A percentile compares a stretch with the other conserved stretches of the same genome.
Evolutionary conservation across 2,329 filamentous ascomycete genomes (phyloP).

Genomic region (Cryphonectria naterciae): DNA sequence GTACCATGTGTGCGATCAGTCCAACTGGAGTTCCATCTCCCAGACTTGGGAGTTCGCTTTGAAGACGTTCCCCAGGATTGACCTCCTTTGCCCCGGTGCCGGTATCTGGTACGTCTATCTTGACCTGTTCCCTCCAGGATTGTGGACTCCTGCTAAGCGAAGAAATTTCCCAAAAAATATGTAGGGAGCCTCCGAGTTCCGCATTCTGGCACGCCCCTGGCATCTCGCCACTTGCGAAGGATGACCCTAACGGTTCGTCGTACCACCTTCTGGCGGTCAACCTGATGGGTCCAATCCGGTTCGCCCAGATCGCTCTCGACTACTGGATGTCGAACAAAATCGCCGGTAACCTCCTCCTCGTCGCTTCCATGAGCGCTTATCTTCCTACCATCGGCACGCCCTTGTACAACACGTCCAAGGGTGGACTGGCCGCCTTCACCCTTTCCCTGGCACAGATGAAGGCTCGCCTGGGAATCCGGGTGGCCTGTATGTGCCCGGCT

Average conservation of each 20-base stretch:
- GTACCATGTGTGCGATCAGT: slow-evolving; percentile 30
- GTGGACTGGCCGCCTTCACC: slow-evolving; percentile 30
- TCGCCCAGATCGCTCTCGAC: slow-evolving; percentile 35
- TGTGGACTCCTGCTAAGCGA: neutral
- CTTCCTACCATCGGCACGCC: slow-evolving; percentile 22
- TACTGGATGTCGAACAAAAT: slow-evolving; percentile 29
- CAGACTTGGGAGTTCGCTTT: slow-evolving; percentile 30
- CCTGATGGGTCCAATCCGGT: slow-evolving; percentile 31
- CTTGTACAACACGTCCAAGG: slow-evolving; percentile 32
- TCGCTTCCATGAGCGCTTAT: slow-evolving; percentile 15
- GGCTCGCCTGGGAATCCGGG: slow-evolving; percentile 21
- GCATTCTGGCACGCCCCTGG: slow-evolving; percentile 34
- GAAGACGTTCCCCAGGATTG: slow-evolving; percentile 30
- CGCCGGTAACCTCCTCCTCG: slow-evolving; percentile 20
- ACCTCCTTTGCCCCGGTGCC: slow-evolving; percentile 31
- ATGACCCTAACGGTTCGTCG: slow-evolving; percentile 28
- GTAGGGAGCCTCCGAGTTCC: slow-evolving; percentile 32
- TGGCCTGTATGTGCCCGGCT: slow-evolving; percentile 27
- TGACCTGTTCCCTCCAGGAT: neutral
- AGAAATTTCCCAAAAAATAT: neutral
- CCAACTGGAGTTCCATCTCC: slow-evolving; percentile 36
- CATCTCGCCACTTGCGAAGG: slow-evolving; percentile 28
- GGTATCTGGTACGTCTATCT: slow-evolving; percentile 21
- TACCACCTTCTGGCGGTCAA: slow-evolving; percentile 34
- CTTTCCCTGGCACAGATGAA: slow-evolving; percentile 27